Evolutionary conservation across 169 alveolate species (phyloP).

Genomic region (Plasmodium berghei): DNA sequence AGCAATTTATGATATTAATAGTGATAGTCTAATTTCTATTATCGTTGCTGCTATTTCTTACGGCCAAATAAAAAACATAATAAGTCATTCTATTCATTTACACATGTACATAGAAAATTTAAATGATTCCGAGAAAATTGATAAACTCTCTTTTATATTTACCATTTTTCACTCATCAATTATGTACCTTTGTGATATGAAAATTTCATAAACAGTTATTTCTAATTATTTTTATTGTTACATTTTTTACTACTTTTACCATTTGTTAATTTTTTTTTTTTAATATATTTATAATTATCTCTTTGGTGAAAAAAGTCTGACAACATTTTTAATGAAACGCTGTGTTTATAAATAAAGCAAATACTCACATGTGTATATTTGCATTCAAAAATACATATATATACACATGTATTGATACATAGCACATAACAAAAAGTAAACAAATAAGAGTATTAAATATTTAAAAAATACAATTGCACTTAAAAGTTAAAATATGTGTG

Average conservation of each 20-base stretch:
- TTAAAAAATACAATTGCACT: too few species aligned
- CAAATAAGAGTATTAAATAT: too few species aligned
- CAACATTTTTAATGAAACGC: neutral
- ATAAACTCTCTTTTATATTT: constrained; percentile 70
- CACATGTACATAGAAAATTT: constrained; percentile 76
- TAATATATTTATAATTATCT: neutral
- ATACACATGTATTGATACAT: constrained; percentile 3
- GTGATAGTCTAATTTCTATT: constrained; percentile 65
- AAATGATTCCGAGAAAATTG: constrained; percentile 68
- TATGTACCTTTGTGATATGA: constrained; percentile 74
- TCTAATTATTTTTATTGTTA: neutral
- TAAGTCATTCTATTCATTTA: constrained; percentile 73
- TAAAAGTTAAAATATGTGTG: too few species aligned
- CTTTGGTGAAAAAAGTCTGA: neutral
- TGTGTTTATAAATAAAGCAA: constrained; percentile 1
- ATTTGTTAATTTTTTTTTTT: neutral
- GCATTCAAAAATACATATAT: neutral
- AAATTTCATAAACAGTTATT: constrained; percentile 4
- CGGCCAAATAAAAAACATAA: constrained; percentile 53
- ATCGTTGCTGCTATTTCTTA: constrained; percentile 63
- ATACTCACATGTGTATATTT: neutral
- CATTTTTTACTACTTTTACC: neutral
- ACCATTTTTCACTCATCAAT: constrained; percentile 74
- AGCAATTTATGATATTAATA: constrained; percentile 48
- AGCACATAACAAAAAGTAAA: too few species aligned